These are phyloP conservation scores for Brassica carinata DNA, from an alignment of 345 rosid species.

Conservation along the genomic window DNA sequence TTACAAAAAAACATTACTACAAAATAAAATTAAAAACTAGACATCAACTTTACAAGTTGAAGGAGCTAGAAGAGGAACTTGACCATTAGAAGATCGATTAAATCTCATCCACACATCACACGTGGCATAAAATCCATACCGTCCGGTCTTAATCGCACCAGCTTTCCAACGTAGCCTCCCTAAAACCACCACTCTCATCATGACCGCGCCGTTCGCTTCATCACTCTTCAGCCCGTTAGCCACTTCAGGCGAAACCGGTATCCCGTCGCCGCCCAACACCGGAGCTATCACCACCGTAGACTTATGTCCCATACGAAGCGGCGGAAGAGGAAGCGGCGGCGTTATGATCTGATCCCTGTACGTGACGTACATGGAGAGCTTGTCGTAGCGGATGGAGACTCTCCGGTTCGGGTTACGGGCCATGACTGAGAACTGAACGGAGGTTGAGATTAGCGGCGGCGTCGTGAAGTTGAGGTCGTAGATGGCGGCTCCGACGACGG, in stretches of 20 bases:
- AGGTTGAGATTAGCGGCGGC: conserved; percentile 63
- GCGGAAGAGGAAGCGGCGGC: conserved; percentile 54
- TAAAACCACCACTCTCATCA: conserved; percentile 60
- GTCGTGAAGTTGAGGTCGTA: conserved; percentile 69
- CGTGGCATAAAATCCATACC: conserved; percentile 63
- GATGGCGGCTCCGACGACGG: conserved; percentile 70
- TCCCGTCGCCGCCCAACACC: conserved; percentile 55
- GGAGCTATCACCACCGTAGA: conserved; percentile 72
- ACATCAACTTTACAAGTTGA: conserved; percentile 78
- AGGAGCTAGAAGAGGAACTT: conserved; percentile 75
- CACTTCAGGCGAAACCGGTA: conserved; percentile 67
- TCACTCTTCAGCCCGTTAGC: conserved; percentile 67
- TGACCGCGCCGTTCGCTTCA: conserved; percentile 71
- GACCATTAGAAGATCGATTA: conserved; percentile 59
- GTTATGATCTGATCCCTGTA: conserved; percentile 76
- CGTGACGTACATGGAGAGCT: conserved; percentile 59
- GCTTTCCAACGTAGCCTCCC: conserved; percentile 84
- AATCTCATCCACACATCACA: conserved; percentile 86
- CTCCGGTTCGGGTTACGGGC: conserved; percentile 79
- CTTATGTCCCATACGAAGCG: conserved; percentile 54
- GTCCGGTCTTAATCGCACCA: conserved; percentile 62
- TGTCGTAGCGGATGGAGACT: conserved; percentile 60
- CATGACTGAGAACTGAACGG: conserved; percentile 79
- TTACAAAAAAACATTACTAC: neutral
- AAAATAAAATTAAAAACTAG: conserved; percentile 29